Evolutionary conservation across 352 stramenopile genomes (phyloP), one percentile per base, ranked within the genome.

Genomic region (Phytophthora pseudosyringae): DNA sequence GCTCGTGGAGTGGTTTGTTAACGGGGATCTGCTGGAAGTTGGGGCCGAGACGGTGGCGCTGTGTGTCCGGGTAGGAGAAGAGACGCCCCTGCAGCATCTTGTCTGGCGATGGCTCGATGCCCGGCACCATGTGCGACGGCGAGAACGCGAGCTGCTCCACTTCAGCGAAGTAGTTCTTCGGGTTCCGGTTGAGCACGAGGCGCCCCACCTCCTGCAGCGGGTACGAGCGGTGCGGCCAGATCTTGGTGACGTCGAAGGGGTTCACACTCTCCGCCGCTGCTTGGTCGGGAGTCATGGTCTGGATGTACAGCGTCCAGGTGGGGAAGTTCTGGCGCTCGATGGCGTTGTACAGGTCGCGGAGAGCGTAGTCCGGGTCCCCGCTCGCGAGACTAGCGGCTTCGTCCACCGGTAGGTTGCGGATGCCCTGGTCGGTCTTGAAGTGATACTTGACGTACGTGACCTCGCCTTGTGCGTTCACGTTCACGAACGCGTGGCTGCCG

Each of bases 211-310:
- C 83, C 25, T 80, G 70, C 2, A 98, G 79, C 7, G 93, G 92
- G 53, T 90, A 98, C 9, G 86, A 71, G 3, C 59, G 52, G 64
- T 98, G 92, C 21, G 89, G 68, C 93, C 92, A 98, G 33, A 98
- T 65, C 65, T 98, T 98, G 62, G 93, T 98, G 44, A 98, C 78
- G 60, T 98, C 93, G 69, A 98, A 98, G 9, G 93, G 91, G 69
- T 97, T 93, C 31, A 93, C 91, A 33, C 64, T 70, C 33, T 69
- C 64, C 4, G 60, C 67, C 9, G 80, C 60, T 3, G 88, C 88
- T 49, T 98, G 60, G 3, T 82, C 66, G 15, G 86, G 76, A 1
- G 80, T 94, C 92, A 98, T 98, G 11, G 97, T 82, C 70, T 98
- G 93, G 25, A 98, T 78, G 67, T 95, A 97, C 50, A 96, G 59